Evolutionary conservation across 495 filamentous ascomycete genomes (phyloP).

Genomic region (Annulohypoxylon stygium): DNA sequence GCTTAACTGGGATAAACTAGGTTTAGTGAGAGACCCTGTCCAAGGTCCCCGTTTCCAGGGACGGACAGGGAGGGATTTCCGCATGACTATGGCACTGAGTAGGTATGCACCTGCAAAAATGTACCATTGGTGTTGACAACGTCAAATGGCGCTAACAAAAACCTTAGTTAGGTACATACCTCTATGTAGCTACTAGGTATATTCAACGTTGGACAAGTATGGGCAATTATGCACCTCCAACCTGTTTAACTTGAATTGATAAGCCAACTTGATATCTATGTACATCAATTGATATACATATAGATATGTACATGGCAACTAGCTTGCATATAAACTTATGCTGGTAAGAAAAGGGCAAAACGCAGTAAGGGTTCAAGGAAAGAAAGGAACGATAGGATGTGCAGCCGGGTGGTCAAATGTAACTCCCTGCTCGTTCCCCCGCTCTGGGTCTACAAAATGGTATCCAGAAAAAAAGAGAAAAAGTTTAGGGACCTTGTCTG

Average conservation of each 20-base stretch:
- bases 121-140: neutral
- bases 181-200: too few relatives aligned
- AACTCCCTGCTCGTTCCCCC: constrained; percentile 36
- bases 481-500: neutral
- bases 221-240: neutral
- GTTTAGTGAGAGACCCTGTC: constrained; percentile 14
- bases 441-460: constrained; percentile 29
- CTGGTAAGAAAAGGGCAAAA: neutral
- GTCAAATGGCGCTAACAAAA: constrained; percentile 4
- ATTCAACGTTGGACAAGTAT: too few relatives aligned
- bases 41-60: neutral
- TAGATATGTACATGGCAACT: neutral
- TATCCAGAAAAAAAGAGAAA: neutral
- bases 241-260: neutral
- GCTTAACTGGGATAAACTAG: neutral
- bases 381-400: constrained; percentile 15
- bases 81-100: neutral
- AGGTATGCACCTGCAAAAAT: too few relatives aligned
- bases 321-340: neutral
- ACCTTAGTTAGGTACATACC: neutral
- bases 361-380: neutral
- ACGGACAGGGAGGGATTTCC: neutral
- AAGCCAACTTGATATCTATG: neutral
- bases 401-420: constrained; percentile 16
- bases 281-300: neutral